Conservation (phyloP, 2,329 filamentous ascomycete genomes). For the Colletotrichum magnum region DNA sequence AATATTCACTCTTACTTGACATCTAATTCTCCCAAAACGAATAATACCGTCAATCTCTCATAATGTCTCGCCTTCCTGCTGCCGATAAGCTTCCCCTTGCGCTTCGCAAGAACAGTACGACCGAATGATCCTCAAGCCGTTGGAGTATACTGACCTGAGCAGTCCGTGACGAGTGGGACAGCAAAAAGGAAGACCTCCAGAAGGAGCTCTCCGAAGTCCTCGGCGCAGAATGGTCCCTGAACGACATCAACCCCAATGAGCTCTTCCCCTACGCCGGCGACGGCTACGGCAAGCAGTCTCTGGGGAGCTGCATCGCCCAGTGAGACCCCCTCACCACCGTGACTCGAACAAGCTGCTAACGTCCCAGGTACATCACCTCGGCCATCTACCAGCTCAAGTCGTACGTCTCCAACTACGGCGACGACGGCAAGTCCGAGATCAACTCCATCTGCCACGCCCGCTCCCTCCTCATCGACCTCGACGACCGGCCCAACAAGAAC, state of each 20-base stretch:
- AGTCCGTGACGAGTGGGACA: conserved; percentile 69
- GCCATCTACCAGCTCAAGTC: conserved; percentile 57
- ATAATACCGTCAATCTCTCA: conserved; percentile 22
- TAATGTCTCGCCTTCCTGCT: conserved; percentile 58
- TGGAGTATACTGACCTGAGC: conserved; percentile 27
- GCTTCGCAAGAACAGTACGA: conserved; percentile 64
- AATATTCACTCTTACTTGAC: neutral
- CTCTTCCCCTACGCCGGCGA: conserved; percentile 63
- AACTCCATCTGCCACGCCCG: conserved; percentile 62
- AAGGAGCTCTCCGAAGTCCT: conserved; percentile 59
- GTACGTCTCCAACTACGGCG: conserved; percentile 54
- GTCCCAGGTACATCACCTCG: conserved; percentile 59
- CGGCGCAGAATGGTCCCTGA: conserved; percentile 63
- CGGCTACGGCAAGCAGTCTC: conserved; percentile 56
- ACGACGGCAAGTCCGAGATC: conserved; percentile 59
- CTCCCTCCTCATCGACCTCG: conserved; percentile 61
- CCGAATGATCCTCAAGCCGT: neutral
- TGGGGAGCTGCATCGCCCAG: conserved; percentile 60
- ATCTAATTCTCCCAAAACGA: neutral
- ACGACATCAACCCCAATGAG: conserved; percentile 60
- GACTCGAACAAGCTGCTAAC: neutral
- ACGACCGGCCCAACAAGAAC: conserved; percentile 54
- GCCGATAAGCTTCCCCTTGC: conserved; percentile 66
- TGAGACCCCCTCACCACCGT: conserved; percentile 46
- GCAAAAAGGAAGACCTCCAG: conserved; percentile 60